phyloP scores from a whole-genome alignment of 208 protist genomes.

The Wallacemonas rigidus region DNA sequence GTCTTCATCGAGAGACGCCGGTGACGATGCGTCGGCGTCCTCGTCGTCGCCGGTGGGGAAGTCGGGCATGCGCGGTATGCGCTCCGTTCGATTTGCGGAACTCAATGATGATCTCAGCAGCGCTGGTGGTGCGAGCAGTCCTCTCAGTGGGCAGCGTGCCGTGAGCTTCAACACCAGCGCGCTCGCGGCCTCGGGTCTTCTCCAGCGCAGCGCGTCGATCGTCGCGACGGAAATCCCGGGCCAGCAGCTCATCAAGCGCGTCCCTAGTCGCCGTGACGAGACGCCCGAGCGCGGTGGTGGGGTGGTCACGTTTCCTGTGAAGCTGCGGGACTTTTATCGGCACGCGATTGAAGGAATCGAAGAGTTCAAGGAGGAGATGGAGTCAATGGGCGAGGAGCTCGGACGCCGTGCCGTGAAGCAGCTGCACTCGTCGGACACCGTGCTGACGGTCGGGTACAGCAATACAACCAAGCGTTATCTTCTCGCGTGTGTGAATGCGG shows the following conservation, averaged over 20 bases:
- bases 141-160: neutral
- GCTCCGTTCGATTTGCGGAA: slow-evolving; percentile 36
- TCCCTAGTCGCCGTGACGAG: slow-evolving; percentile 41
- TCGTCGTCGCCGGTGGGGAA: neutral
- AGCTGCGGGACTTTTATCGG: slow-evolving; percentile 53
- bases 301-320: slow-evolving; percentile 55
- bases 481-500: slow-evolving; percentile 36
- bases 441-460: slow-evolving; percentile 80
- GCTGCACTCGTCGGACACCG: slow-evolving; percentile 72
- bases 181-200: slow-evolving; percentile 19
- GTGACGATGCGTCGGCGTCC: slow-evolving; percentile 16
- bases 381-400: slow-evolving; percentile 74
- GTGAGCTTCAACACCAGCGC: slow-evolving; percentile 5
- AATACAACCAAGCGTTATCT: slow-evolving; percentile 72
- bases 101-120: neutral
- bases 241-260: slow-evolving; percentile 62
- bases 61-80: slow-evolving; percentile 17
- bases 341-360: slow-evolving; percentile 59
- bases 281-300: slow-evolving; percentile 23
- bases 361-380: slow-evolving; percentile 62
- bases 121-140: slow-evolving; percentile 11
- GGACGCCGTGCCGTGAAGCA: slow-evolving; percentile 65
- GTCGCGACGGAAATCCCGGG: slow-evolving; percentile 71
- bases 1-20: slow-evolving; percentile 14
- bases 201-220: slow-evolving; percentile 45